Base-by-base conservation (phyloP, 768 basidiomycete genomes). In the Russula foetens region DNA sequence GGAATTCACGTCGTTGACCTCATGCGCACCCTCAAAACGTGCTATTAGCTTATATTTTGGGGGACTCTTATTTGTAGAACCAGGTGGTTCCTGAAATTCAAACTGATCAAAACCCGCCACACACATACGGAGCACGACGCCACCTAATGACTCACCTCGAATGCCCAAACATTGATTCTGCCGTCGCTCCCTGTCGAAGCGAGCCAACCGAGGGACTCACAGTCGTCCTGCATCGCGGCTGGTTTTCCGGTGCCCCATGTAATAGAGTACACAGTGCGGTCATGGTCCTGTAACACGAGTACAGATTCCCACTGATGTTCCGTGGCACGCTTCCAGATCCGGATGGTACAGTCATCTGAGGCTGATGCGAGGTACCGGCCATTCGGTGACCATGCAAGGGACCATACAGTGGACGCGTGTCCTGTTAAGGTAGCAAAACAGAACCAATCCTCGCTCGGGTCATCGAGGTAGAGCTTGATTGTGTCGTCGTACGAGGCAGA, bases 401-500 rank as follows among this genome's bases (percentile, higher is more conserved):
- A 81, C 97, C 97, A 99, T 15, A 99, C 94, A 0, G 97, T 99
- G 14, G 88, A 91, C 0, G 75, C 67, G 68, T 97, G 93, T 9
- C 90, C 91, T 0, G 79, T 79, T 3, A 98, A 78, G 1, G 93
- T 95, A 59, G 83, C 71, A 64, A 93, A 88, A 68, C 86, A 88
- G 67, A 82, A 90, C 93, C 97, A 98, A 71, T 99, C 97, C 63
- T 96, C 92, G 28, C 84, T 83, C 0, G 92, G 92, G 70, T 98
- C 95, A 67, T 98, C 94, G 56, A 90, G 74, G 73, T 95, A 94
- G 29, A 99, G 82, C 62, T 91, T 92, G 71, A 99, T 88, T 2
- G 90, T 92, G 67, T 98, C 95, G 69, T 99, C 97, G 74, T 98
- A 99, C 0, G 96, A 98, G 4, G 85, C 91, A 2, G 96, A 98